Conservation (phyloP, 305 asterid genomes). For the Withania somnifera region DNA sequence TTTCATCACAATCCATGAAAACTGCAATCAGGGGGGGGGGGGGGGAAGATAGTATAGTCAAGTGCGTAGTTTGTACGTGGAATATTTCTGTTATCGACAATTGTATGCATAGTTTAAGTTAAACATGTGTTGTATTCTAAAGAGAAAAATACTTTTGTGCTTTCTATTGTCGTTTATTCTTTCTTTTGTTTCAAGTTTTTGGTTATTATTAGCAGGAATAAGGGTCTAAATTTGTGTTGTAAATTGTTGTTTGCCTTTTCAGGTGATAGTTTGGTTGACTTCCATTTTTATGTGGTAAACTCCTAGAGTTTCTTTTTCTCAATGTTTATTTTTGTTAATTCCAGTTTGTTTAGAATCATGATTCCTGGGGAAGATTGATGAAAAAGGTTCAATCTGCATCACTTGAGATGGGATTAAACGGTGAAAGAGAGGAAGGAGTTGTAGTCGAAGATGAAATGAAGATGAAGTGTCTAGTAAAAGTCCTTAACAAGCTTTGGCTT, state of each 20-base stretch:
- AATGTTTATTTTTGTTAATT: not conserved
- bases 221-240: not conserved
- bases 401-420: conserved; percentile 15
- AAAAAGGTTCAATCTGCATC: conserved; percentile 1
- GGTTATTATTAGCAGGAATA: not conserved
- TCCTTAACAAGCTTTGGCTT: conserved; percentile 41
- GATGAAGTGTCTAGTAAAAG: conserved; percentile 15
- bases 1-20: no score
- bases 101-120: no score
- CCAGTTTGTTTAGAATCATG: conserved; percentile 35
- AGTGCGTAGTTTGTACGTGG: not conserved
- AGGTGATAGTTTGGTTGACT: not conserved
- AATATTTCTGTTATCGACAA: no score
- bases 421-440: conserved; percentile 25
- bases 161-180: not conserved
- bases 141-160: not conserved
- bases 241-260: not conserved
- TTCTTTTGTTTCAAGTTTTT: not conserved
- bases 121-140: no score
- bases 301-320: not conserved
- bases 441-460: no score
- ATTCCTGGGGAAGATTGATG: conserved; percentile 29
- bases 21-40: no score
- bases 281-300: not conserved
- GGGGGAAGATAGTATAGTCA: not conserved